Evolutionary conservation across 2,329 filamentous ascomycete species (phyloP), one percentile per base, ranked within the genome.

Genomic region (Beauveria asiatica): DNA sequence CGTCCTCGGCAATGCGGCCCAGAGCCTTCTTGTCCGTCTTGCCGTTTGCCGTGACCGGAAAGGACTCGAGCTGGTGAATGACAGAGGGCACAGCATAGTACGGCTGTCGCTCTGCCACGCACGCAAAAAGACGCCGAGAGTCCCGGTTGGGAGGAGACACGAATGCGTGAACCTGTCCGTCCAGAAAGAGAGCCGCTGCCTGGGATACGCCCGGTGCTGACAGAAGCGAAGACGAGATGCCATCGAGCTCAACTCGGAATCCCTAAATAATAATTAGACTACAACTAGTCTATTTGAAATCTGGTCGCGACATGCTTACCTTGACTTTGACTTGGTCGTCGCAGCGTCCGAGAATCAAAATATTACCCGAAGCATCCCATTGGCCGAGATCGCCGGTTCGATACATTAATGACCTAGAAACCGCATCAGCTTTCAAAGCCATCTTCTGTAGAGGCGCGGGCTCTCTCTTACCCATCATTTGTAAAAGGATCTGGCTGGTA

Each of bases 241-340:
- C 80, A 59, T 84, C 82, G 10, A 85, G 77, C 68, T 85, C 82
- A 50, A 86, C 80, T 25, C 83, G 80, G 67, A 85, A 84, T 8
- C 83, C 82, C 76, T 74, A 57, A 13, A 5, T 5, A 37, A 13
- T 13, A 13, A 11, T 37, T 2, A 37, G 33, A 37, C 11, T 37
- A 13, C 1, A 37, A 37, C 33, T 13, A 5, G 33, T 1, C 33
- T 11, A 13, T 5, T 5, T 2, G 33, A 13, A 4, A 5, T 16
- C 10, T 8, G 33, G 16, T 17, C 8, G 10, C 41, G 2, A n/a
- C 5, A 39, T 21, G 52, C 65, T 54, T 67, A 77, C 76, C 70
- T 83, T 83, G 66, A 85, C 77, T 69, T 85, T 85, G 62, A 85
- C 79, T 66, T 85, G 83, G 62, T 85, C 82, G 64, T 86, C 83